Evolutionary conservation across 257 asterid species (phyloP).

Genomic region (Coffea eugenioides): DNA sequence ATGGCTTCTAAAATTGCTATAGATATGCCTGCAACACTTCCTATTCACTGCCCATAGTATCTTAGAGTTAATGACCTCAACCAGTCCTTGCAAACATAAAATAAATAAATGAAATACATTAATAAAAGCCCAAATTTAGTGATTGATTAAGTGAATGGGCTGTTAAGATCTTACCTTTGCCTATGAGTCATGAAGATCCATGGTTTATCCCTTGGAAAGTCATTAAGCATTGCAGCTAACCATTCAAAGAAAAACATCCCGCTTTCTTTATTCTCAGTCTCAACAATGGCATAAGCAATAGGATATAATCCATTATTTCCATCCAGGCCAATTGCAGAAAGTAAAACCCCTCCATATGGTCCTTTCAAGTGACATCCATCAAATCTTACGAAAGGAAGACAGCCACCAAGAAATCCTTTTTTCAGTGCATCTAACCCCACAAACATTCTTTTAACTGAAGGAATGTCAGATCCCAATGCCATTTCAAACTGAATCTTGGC

Average conservation of each 20-base stretch:
- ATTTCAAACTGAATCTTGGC: too few relatives aligned
- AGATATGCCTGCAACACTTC: not conserved
- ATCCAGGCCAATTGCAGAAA: not conserved
- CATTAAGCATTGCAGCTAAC: not conserved
- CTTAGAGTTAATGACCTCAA: too few relatives aligned
- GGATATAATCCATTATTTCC: not conserved
- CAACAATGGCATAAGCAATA: too few relatives aligned
- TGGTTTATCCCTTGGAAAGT: not conserved
- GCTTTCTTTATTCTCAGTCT: too few relatives aligned
- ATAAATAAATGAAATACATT: too few relatives aligned
- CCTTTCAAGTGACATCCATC: slow-evolving; percentile 9
- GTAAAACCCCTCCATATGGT: not conserved
- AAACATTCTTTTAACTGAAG: too few relatives aligned
- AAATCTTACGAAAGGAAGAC: slow-evolving; percentile 5
- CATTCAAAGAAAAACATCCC: not conserved
- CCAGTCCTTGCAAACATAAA: too few relatives aligned
- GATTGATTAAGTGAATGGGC: too few relatives aligned
- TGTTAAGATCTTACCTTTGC: not conserved
- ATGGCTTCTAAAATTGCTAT: not conserved
- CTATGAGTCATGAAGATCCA: not conserved
- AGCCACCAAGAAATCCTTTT: not conserved
- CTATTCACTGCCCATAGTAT: not conserved
- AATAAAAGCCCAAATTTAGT: too few relatives aligned
- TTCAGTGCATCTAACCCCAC: too few relatives aligned
- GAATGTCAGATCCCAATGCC: too few relatives aligned